Base-by-base conservation (phyloP, 169 alveolate species). In the Babesia gibsoni region DNA sequence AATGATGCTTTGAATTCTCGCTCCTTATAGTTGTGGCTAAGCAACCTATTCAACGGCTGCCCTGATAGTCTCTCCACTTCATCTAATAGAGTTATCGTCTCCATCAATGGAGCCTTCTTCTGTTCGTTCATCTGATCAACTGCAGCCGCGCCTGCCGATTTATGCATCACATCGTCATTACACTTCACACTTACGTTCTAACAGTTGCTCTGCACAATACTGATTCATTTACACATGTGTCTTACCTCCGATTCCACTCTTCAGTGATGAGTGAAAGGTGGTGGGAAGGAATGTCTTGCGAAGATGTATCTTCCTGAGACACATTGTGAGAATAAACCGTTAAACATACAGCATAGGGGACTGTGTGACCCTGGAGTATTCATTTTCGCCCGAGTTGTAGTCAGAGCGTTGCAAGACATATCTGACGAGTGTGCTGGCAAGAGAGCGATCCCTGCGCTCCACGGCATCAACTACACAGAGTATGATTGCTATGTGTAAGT, bases 301-400 rank as follows among this genome's bases (percentile, higher is more conserved):
- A 32, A 79, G 57, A 35, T 79, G 82, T 45, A 79, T 52, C 32
- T 69, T 72, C 33, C 63, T 52, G 16, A 52, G 32, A 35, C 4
- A 36, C 16, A 46, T 10, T 20, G 12, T 16, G 3, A 1, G 20
- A 16, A 9, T 20, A 16, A 18, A 16, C 16, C 7, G 1, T 4
- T 18, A 4, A 3, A 58, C 73, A 9, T 49, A 73, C 84, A 79
- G 58, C 52, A 69, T 30, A 8, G 88, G 88, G 39, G 88, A 58
- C 50, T 79, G 88, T 1, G 88, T 79, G 52, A 69, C 79, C 2
- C 88, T 49, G 2, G 88, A 39, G 14, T 70, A 27, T 20, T 79
- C 88, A 10, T 49, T 45, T 37, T 79, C 61, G 4, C 69, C 43
- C 12, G 45, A 25, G n/a, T 54, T 52, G 72, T 53, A 69, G 22